Percentiles rank a stretch among this genome's conserved stretches.
phyloP scores from a whole-genome alignment of 2,329 filamentous ascomycete genomes.

The Coleophoma crateriformis region DNA sequence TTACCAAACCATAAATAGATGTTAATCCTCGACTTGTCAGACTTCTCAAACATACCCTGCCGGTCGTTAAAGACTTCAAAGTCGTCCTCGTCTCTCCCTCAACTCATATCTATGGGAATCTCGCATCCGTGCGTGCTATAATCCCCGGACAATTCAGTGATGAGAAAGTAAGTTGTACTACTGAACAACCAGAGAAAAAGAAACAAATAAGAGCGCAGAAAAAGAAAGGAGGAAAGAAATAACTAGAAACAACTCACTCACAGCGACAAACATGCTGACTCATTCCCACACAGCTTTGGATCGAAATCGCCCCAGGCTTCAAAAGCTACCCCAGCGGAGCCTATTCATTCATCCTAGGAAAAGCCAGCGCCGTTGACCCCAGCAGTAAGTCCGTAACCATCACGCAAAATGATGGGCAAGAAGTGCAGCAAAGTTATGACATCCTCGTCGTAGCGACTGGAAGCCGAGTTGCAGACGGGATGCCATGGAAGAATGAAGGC shows the following conservation, averaged over 20 bases:
- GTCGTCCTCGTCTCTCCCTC: conserved; percentile 35
- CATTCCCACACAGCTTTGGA: conserved; percentile 23
- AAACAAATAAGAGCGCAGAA: no score
- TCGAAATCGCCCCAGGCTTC: conserved; percentile 25
- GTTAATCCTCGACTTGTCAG: conserved; percentile 1
- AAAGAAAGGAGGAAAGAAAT: no score
- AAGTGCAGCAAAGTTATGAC: conserved; percentile 30
- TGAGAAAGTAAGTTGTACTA: conserved; percentile 31
- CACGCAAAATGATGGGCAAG: conserved; percentile 1
- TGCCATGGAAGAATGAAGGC: conserved; percentile 42
- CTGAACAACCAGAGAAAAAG: conserved; percentile 4
- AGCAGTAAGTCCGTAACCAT: conserved; percentile 26
- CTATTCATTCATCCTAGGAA: conserved; percentile 36
- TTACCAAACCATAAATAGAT: background rate
- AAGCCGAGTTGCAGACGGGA: conserved; percentile 28
- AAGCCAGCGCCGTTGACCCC: conserved; percentile 27
- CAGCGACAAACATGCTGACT: conserved; percentile 13
- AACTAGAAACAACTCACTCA: no score
- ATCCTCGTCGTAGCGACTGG: conserved; percentile 41
- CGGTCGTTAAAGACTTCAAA: conserved; percentile 28
- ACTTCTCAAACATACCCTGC: conserved; percentile 42
- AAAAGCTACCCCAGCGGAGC: conserved; percentile 25
- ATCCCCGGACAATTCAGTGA: conserved; percentile 38
- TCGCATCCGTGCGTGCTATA: conserved; percentile 37
- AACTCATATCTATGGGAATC: conserved; percentile 40